phyloP scores from a whole-genome alignment of 1,284 basidiomycete genomes.

The Apiotrichum laibachii region DNA sequence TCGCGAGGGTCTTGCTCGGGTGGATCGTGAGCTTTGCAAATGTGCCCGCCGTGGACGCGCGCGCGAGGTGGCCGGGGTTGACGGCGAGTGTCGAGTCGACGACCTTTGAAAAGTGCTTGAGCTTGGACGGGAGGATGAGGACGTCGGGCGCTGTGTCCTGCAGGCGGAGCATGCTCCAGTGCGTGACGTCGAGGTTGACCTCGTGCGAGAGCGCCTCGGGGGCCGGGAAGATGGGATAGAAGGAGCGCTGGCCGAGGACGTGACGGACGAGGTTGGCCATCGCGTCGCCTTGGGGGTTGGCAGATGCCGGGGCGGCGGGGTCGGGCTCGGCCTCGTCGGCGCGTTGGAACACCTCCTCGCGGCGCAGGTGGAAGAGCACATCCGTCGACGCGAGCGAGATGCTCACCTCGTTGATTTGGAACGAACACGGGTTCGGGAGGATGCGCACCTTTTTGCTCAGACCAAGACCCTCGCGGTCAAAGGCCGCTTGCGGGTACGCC shows the following conservation, averaged over 20 bases:
- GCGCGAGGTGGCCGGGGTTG: constrained; percentile 48
- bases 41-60: constrained; percentile 46
- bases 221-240: constrained; percentile 91
- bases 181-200: constrained; percentile 82
- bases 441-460: constrained; percentile 64
- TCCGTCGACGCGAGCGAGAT: constrained; percentile 81
- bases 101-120: constrained; percentile 78
- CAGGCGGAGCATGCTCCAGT: constrained; percentile 55
- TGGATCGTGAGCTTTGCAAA: constrained; percentile 49
- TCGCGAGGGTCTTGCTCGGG: constrained; percentile 33
- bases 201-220: constrained; percentile 70
- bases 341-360: constrained; percentile 74
- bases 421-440: constrained; percentile 82
- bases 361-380: constrained; percentile 79
- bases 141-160: constrained; percentile 65
- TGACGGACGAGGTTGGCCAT: constrained; percentile 78
- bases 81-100: constrained; percentile 51
- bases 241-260: constrained; percentile 81
- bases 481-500: constrained; percentile 81
- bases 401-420: constrained; percentile 77
- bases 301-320: constrained; percentile 29
- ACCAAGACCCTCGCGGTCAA: constrained; percentile 55
- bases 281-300: constrained; percentile 61
- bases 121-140: constrained; percentile 74
- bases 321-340: constrained; percentile 65